phyloP scores from a whole-genome alignment of 2,329 filamentous ascomycete genomes.

The Botrytis pseudocinerea region DNA sequence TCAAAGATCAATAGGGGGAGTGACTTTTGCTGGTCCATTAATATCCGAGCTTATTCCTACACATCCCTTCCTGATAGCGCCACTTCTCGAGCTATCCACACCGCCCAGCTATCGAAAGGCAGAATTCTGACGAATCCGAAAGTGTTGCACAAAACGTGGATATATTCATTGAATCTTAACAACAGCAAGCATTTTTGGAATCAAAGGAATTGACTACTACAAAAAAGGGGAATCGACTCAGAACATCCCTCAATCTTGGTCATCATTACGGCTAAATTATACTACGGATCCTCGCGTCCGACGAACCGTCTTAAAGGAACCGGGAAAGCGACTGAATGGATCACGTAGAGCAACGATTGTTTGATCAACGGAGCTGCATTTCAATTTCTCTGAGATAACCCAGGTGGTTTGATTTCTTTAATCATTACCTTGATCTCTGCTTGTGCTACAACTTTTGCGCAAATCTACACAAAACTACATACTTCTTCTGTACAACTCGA shows the following conservation, averaged over 20 bases:
- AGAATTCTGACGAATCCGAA: conserved; percentile 15
- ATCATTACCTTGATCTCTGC: not conserved
- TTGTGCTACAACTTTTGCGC: not conserved
- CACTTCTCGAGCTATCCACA: not conserved
- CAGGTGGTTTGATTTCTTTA: not conserved
- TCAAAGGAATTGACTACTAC: not conserved
- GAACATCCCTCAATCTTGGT: not conserved
- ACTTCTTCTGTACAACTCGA: not conserved
- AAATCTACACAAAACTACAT: not conserved
- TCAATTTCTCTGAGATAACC: conserved; percentile 33
- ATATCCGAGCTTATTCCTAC: not conserved
- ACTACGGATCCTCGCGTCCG: not conserved
- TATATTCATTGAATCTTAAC: conserved; percentile 4
- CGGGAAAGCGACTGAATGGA: conserved; percentile 36
- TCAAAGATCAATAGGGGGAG: not conserved
- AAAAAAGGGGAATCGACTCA: not conserved
- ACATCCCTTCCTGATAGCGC: not conserved
- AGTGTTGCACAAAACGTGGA: conserved; percentile 9
- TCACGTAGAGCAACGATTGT: conserved; percentile 30
- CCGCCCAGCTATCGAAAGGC: not conserved
- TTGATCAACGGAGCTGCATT: conserved; percentile 36
- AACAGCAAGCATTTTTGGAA: not conserved
- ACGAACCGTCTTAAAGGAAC: not conserved
- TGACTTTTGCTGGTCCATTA: not conserved
- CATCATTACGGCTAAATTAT: not conserved